Evolutionary conservation across 129 eudicot species (phyloP).

Genomic region (Tagetes erecta): DNA sequence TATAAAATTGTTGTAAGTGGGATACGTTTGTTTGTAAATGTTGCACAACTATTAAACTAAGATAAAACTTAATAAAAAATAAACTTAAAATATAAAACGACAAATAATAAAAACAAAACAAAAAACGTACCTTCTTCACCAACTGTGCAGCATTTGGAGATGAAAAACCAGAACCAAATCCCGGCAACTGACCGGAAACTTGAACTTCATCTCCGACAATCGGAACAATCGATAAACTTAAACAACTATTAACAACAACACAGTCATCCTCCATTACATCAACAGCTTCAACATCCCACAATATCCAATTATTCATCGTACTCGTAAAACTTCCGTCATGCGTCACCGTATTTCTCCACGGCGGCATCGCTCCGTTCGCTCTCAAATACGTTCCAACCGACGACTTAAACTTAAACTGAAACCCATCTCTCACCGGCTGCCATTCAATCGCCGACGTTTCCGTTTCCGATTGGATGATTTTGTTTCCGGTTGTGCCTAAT

Average conservation of each 20-base stretch:
- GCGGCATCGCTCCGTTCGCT: slow-evolving; percentile 89
- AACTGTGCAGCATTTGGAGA: slow-evolving; percentile 25
- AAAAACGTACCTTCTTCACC: slow-evolving; percentile 29
- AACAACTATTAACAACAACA: slow-evolving; percentile 14
- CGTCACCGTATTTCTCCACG: slow-evolving; percentile 83
- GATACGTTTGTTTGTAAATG: too few relatives aligned
- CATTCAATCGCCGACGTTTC: slow-evolving; percentile 56
- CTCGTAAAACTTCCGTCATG: slow-evolving; percentile 59
- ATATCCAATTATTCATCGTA: slow-evolving; percentile 55
- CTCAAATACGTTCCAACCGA: slow-evolving; percentile 61
- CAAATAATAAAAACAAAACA: neutral
- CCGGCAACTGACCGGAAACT: slow-evolving; percentile 48
- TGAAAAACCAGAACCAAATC: slow-evolving; percentile 25
- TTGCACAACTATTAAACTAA: too few relatives aligned
- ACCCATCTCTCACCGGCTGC: slow-evolving; percentile 85
- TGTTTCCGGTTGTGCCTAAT: slow-evolving; percentile 75
- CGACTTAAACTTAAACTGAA: slow-evolving; percentile 60
- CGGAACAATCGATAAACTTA: slow-evolving; percentile 54
- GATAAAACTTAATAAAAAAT: neutral
- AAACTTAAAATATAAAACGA: neutral
- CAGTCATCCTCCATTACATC: slow-evolving; percentile 57
- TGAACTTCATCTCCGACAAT: too few relatives aligned
- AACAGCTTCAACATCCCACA: slow-evolving; percentile 66
- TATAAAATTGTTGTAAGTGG: neutral
- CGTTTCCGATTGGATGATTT: slow-evolving; percentile 55